A percentile compares a stretch with the other conserved stretches of the same genome.
Evolutionary conservation across 306 rosid species (phyloP).

Genomic region (Medicago truncatula): DNA sequence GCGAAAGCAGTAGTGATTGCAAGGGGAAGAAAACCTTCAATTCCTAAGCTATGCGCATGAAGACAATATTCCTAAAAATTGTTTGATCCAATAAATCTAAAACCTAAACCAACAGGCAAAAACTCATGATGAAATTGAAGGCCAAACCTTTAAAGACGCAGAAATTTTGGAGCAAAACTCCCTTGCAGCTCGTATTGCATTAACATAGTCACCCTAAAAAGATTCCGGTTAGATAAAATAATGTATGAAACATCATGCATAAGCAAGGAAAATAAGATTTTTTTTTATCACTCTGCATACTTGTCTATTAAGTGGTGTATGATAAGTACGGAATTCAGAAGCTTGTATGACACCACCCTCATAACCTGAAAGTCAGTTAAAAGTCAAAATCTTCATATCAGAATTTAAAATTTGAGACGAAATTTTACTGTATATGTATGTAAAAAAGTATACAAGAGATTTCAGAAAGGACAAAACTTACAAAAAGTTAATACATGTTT

Average conservation of each 20-base stretch:
- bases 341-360: constrained; percentile 78
- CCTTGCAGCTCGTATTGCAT: constrained; percentile 83
- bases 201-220: constrained; percentile 86
- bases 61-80: constrained; percentile 9
- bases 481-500: neutral
- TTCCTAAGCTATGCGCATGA: constrained; percentile 17
- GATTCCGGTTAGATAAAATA: constrained; percentile 45
- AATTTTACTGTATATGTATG: neutral
- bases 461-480: constrained; percentile 22
- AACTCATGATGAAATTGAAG: constrained; percentile 27
- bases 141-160: constrained; percentile 74
- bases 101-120: constrained; percentile 22
- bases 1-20: constrained; percentile 19
- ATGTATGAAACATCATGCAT: constrained; percentile 9
- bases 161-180: constrained; percentile 81
- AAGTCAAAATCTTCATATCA: constrained; percentile 35
- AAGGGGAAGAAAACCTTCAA: constrained; percentile 2
- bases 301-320: constrained; percentile 87
- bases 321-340: constrained; percentile 96
- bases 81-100: constrained; percentile 31
- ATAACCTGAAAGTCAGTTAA: constrained; percentile 67
- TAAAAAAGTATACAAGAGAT: constrained; percentile 7
- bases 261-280: constrained; percentile 37
- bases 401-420: constrained; percentile 32
- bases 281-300: constrained; percentile 53